These are phyloP conservation scores for Penicillium sp. DNA, from an alignment of 2,329 filamentous ascomycete genomes.

Conservation along the genomic window DNA sequence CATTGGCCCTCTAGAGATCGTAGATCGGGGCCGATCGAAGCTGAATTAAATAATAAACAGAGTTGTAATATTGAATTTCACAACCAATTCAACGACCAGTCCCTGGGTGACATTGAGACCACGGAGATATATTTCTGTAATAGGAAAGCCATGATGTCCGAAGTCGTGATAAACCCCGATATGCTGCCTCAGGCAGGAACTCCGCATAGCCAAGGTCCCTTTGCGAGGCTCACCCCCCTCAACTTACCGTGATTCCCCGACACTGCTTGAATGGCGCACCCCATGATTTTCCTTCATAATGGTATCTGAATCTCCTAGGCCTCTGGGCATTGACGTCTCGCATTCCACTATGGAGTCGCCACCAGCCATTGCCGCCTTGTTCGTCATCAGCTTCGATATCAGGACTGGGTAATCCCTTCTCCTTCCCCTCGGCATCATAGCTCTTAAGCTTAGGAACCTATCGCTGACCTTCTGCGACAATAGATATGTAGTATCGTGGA, in stretches of 20 bases:
- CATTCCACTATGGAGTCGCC: slow-evolving; percentile 36
- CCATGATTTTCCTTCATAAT: slow-evolving; percentile 21
- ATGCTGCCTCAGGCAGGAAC: slow-evolving; percentile 8
- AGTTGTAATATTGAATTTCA: neutral
- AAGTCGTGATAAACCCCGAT: neutral
- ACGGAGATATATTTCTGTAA: neutral
- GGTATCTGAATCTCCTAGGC: slow-evolving; percentile 28
- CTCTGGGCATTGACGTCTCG: slow-evolving; percentile 35
- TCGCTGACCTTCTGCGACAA: slow-evolving; percentile 14
- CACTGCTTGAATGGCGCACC: slow-evolving; percentile 14
- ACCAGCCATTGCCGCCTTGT: slow-evolving; percentile 68
- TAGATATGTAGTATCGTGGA: slow-evolving; percentile 83
- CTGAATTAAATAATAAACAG: neutral
- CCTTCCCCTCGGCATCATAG: neutral
- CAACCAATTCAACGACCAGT: neutral
- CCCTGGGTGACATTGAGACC: too few relatives aligned
- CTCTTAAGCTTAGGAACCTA: slow-evolving; percentile 4
- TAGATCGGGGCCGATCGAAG: neutral
- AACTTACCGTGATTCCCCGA: slow-evolving; percentile 24
- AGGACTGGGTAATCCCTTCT: slow-evolving; percentile 68
- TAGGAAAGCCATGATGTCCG: neutral
- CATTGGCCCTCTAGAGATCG: neutral
- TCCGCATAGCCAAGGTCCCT: slow-evolving; percentile 2
- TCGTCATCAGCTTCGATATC: slow-evolving; percentile 88
- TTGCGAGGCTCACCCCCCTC: slow-evolving; percentile 7